phyloP scores from a whole-genome alignment of 2,329 filamentous ascomycete species.

The Fusarium kyushuense region DNA sequence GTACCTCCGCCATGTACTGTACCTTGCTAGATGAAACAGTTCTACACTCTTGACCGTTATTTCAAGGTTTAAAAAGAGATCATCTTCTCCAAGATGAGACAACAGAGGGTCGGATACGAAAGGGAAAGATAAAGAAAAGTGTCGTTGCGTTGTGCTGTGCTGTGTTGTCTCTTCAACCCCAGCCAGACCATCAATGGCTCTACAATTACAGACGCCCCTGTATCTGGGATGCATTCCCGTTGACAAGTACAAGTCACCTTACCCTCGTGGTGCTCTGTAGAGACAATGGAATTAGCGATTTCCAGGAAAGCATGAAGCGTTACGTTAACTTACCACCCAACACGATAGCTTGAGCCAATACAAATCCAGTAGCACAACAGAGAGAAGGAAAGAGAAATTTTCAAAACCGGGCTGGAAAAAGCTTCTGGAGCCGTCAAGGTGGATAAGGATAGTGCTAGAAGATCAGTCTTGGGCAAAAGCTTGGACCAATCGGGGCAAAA shows the following conservation, averaged over 20 bases:
- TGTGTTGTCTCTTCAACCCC: slow-evolving; percentile 33
- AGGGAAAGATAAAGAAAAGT: slow-evolving; percentile 33
- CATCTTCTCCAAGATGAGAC: slow-evolving; percentile 10
- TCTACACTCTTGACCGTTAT: slow-evolving; percentile 35
- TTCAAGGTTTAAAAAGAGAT: slow-evolving; percentile 25
- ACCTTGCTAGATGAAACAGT: slow-evolving; percentile 31
- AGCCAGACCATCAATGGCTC: slow-evolving; percentile 33
- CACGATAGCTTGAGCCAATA: slow-evolving; percentile 32
- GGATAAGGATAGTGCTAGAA: slow-evolving; percentile 12
- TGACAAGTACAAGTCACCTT: slow-evolving; percentile 39
- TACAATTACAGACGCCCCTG: slow-evolving; percentile 38
- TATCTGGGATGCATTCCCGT: slow-evolving; percentile 36
- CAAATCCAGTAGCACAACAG: slow-evolving; percentile 6
- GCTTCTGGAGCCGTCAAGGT: slow-evolving; percentile 37
- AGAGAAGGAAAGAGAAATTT: slow-evolving; percentile 4
- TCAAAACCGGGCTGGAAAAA: slow-evolving; percentile 26
- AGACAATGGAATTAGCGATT: slow-evolving; percentile 23
- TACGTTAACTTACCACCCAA: slow-evolving; percentile 42
- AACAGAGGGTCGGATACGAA: slow-evolving; percentile 15
- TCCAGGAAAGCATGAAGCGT: slow-evolving; percentile 18
- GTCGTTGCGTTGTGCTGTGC: slow-evolving; percentile 27
- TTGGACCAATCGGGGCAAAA: slow-evolving; percentile 47
- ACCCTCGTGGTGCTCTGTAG: slow-evolving; percentile 17
- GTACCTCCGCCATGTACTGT: slow-evolving; percentile 35
- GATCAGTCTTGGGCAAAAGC: slow-evolving; percentile 29